These are phyloP conservation scores for Ambrosiella beaveri DNA, from an alignment of 2,329 filamentous ascomycete genomes.

Conservation along the genomic window DNA sequence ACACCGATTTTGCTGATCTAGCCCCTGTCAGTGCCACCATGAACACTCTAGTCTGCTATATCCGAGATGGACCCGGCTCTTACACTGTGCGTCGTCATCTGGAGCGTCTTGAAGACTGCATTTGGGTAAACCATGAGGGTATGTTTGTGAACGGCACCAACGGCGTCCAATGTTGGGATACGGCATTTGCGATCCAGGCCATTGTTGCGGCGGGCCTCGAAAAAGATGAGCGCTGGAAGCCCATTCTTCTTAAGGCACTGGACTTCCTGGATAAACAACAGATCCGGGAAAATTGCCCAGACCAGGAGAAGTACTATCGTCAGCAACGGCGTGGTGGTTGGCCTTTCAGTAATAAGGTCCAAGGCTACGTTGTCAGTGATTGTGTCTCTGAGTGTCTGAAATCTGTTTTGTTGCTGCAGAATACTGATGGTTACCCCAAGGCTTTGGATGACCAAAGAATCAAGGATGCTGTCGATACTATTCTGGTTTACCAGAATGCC, in stretches of 20 bases:
- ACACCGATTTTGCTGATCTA: conserved; percentile 72
- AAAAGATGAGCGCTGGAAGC: conserved; percentile 57
- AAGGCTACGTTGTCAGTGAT: conserved; percentile 91
- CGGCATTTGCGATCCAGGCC: conserved; percentile 72
- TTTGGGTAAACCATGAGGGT: conserved; percentile 85
- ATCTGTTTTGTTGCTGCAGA: conserved; percentile 68
- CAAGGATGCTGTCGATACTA: conserved; percentile 74
- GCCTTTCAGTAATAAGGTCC: conserved; percentile 83
- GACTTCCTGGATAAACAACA: conserved; percentile 82
- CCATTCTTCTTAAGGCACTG: conserved; percentile 69
- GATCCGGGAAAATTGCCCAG: conserved; percentile 63
- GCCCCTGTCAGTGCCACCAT: conserved; percentile 82
- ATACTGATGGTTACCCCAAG: conserved; percentile 54
- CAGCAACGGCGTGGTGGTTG: conserved; percentile 85
- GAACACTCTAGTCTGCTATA: conserved; percentile 76
- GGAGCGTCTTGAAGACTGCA: conserved; percentile 65
- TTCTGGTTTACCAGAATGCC: conserved; percentile 78
- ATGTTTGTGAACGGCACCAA: conserved; percentile 95
- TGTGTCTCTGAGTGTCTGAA: conserved; percentile 87
- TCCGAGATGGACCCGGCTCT: conserved; percentile 63
- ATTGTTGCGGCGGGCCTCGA: conserved; percentile 63
- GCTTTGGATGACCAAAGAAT: conserved; percentile 62
- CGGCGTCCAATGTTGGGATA: conserved; percentile 97
- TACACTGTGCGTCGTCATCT: conserved; percentile 57
- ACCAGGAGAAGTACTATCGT: conserved; percentile 69